These are phyloP conservation scores for Paraleonurus japonicus DNA, from an alignment of 257 asterid genomes.

Conservation along the genomic window DNA sequence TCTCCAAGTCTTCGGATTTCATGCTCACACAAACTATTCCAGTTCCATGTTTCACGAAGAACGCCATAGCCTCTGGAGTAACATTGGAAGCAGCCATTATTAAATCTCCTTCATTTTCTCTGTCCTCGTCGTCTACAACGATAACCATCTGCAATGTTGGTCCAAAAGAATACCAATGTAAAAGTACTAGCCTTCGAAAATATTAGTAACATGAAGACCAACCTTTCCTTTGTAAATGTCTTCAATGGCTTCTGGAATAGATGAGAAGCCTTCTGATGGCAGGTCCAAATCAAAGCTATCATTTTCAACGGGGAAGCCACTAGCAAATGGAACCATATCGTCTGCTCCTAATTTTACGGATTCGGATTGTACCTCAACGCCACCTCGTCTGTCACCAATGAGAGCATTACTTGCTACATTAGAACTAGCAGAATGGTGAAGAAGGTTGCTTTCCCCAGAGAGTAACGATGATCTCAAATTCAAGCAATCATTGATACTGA, in stretches of 20 bases:
- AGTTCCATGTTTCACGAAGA: slow-evolving; percentile 88
- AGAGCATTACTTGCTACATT: slow-evolving; percentile 34
- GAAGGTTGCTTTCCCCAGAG: slow-evolving; percentile 42
- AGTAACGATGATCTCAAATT: slow-evolving; percentile 38
- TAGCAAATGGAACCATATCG: slow-evolving; percentile 48
- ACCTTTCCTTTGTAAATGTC: slow-evolving; percentile 82
- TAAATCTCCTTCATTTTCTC: slow-evolving; percentile 96
- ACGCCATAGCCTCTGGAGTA: slow-evolving; percentile 92
- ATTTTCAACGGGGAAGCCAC: slow-evolving; percentile 53
- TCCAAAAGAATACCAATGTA: background rate
- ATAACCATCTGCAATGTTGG: slow-evolving; percentile 72
- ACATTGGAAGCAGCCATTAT: slow-evolving; percentile 94
- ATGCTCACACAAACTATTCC: slow-evolving; percentile 99
- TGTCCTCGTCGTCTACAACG: slow-evolving; percentile 91
- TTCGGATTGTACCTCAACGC: slow-evolving; percentile 55
- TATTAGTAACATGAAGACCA: slow-evolving; percentile 12
- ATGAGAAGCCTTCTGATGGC: slow-evolving; percentile 77
- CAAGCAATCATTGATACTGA: slow-evolving; percentile 33
- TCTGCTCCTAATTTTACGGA: slow-evolving; percentile 49
- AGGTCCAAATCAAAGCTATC: slow-evolving; percentile 70
- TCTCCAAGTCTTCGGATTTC: slow-evolving; percentile 80
- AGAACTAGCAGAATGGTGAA: slow-evolving; percentile 26
- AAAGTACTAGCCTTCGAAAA: background rate
- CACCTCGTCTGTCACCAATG: slow-evolving; percentile 42
- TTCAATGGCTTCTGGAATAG: slow-evolving; percentile 77